These are phyloP conservation scores for Coemansia sp. DNA, from an alignment of 192 early-diverging fungal genomes.

Conservation along the genomic window DNA sequence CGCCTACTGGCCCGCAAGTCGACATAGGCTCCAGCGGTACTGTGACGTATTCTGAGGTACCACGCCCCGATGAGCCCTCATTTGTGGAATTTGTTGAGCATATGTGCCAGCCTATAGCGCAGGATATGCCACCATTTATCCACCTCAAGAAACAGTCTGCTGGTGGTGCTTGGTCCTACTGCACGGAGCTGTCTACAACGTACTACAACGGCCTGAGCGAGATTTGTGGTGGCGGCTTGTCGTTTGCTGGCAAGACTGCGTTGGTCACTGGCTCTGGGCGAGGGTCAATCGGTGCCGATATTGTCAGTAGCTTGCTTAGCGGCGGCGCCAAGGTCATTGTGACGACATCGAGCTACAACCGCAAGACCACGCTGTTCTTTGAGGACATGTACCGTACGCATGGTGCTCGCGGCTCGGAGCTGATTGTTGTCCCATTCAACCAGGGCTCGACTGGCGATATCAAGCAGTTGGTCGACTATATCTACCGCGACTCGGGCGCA, in stretches of 20 bases:
- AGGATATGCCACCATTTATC: conserved; percentile 19
- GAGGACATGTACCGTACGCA: conserved; percentile 82
- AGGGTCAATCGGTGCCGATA: conserved; percentile 88
- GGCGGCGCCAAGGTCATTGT: conserved; percentile 91
- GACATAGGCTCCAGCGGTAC: conserved; percentile 68
- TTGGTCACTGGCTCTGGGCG: conserved; percentile 90
- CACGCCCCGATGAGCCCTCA: conserved; percentile 70
- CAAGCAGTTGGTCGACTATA: conserved; percentile 74
- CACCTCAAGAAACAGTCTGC: conserved; percentile 8
- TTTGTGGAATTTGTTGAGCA: conserved; percentile 83
- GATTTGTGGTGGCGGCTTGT: conserved; percentile 72
- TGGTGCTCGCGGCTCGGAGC: conserved; percentile 79
- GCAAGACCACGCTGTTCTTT: conserved; percentile 77
- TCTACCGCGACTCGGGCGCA: conserved; percentile 60
- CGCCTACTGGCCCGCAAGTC: conserved; percentile 80
- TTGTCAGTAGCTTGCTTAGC: conserved; percentile 81
- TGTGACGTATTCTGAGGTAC: conserved; percentile 78
- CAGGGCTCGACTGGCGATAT: conserved; percentile 85
- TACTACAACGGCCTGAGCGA: conserved; percentile 75
- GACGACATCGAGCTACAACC: conserved; percentile 88
- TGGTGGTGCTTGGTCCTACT: conserved; percentile 69
- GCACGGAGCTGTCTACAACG: conserved; percentile 62
- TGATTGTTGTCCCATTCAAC: conserved; percentile 95
- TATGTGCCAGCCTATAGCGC: conserved; percentile 46
- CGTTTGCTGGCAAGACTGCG: conserved; percentile 78